Conservation (phyloP, 2,329 filamentous ascomycete genomes). For the Erysiphe pulchra region DNA sequence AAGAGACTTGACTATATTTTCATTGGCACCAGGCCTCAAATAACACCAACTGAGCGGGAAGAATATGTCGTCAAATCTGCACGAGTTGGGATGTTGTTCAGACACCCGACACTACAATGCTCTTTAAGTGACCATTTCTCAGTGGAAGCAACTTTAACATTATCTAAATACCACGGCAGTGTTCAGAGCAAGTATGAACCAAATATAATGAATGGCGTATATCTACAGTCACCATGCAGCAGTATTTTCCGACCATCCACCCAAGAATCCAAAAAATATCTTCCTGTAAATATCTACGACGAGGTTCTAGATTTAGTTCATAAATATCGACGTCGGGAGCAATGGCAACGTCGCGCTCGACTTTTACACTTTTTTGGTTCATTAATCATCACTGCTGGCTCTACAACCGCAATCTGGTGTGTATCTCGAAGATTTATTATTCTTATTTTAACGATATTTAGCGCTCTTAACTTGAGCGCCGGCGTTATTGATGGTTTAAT, state of each 20-base stretch:
- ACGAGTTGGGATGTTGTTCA: constrained; percentile 54
- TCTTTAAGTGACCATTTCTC: constrained; percentile 91
- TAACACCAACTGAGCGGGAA: constrained; percentile 8
- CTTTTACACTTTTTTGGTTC: constrained; percentile 47
- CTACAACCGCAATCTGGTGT: constrained; percentile 70
- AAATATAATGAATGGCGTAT: constrained; percentile 8
- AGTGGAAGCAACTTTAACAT: constrained; percentile 47
- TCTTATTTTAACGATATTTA: constrained; percentile 58
- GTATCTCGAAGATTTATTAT: constrained; percentile 47
- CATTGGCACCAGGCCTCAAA: constrained; percentile 28
- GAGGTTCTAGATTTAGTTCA: constrained; percentile 47
- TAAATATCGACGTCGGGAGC: constrained; percentile 45
- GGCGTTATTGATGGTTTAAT: constrained; percentile 70
- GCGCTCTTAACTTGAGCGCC: constrained; percentile 48
- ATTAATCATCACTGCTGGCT: constrained; percentile 41
- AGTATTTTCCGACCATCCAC: constrained; percentile 9
- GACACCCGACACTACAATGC: constrained; percentile 58
- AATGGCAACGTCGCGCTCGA: constrained; percentile 43
- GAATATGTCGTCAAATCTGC: constrained; percentile 46
- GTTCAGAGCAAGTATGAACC: not conserved
- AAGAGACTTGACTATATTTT: constrained; percentile 93
- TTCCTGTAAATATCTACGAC: constrained; percentile 31
- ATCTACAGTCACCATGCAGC: constrained; percentile 7
- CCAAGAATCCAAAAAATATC: constrained; percentile 2
- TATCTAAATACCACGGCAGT: not conserved